Conservation (phyloP, 2,329 filamentous ascomycete species). For the Zopfia rhizophila region DNA sequence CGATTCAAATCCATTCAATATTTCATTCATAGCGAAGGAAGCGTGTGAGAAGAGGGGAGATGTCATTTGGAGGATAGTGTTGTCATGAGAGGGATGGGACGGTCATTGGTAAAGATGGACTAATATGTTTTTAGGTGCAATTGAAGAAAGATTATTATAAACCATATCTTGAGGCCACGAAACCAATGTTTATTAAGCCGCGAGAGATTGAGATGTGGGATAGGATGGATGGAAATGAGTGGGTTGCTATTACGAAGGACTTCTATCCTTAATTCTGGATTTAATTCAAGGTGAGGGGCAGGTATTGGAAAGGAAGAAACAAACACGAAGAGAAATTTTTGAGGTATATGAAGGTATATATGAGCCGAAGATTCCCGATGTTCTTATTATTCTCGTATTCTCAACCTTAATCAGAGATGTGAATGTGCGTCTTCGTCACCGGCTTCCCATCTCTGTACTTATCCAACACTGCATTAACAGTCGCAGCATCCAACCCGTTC, state of each 20-base stretch:
- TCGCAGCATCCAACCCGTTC: conserved; percentile 44
- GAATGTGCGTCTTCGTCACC: conserved; percentile 23
- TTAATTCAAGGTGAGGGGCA: no score
- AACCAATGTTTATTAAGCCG: conserved; percentile 31
- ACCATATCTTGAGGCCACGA: conserved; percentile 23
- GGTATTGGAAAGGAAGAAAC: no score
- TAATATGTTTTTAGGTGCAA: conserved; percentile 34
- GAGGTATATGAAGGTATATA: no score
- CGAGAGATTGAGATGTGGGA: conserved; percentile 27
- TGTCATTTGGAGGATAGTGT: conserved; percentile 1
- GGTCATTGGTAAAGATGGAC: conserved; percentile 1
- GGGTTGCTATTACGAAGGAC: no score
- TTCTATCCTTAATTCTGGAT: no score
- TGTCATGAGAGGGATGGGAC: background rate
- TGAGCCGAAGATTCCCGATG: no score
- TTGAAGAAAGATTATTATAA: conserved; percentile 34
- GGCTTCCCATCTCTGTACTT: conserved; percentile 51
- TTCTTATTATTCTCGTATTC: no score
- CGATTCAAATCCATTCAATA: background rate
- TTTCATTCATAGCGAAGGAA: background rate
- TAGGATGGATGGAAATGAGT: no score
- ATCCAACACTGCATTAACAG: conserved; percentile 53
- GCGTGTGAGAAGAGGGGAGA: background rate
- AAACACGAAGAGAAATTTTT: no score
- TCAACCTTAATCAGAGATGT: conserved; percentile 10